Conservation (phyloP, 768 basidiomycete genomes). For the Scleroderma bovista region DNA sequence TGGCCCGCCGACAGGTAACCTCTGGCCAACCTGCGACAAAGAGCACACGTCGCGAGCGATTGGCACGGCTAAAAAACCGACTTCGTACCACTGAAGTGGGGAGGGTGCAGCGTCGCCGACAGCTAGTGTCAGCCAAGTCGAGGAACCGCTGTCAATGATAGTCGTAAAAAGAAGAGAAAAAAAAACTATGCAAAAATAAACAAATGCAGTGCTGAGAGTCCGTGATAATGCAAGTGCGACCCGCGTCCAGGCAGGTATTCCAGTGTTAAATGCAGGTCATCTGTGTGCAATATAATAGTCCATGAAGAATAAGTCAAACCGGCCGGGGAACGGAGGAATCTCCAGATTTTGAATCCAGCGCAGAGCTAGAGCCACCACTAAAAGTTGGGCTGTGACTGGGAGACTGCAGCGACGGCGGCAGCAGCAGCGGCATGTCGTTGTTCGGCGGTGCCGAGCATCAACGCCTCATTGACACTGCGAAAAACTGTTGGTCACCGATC, state of each 20-base stretch:
- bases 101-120: slow-evolving; percentile 21
- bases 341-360: slow-evolving; percentile 10
- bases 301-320: slow-evolving; percentile 35
- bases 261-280: slow-evolving; percentile 31
- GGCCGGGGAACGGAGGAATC: slow-evolving; percentile 23
- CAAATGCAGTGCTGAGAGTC: slow-evolving; percentile 35
- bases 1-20: slow-evolving; percentile 28
- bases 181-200: slow-evolving; percentile 34
- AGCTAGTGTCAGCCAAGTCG: slow-evolving; percentile 13
- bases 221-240: slow-evolving; percentile 46
- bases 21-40: slow-evolving; percentile 34
- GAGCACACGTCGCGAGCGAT: slow-evolving; percentile 30
- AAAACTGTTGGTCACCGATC: not conserved
- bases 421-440: slow-evolving; percentile 58
- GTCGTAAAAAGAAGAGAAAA: slow-evolving; percentile 38
- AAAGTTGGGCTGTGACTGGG: slow-evolving; percentile 35
- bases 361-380: slow-evolving; percentile 31
- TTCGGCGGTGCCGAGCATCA: slow-evolving; percentile 81
- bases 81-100: slow-evolving; percentile 15
- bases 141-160: slow-evolving; percentile 18
- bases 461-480: slow-evolving; percentile 72
- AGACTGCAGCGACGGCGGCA: slow-evolving; percentile 51
- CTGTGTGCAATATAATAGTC: slow-evolving; percentile 31
- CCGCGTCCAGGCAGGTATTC: slow-evolving; percentile 55
- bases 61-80: slow-evolving; percentile 52